Percentiles rank a stretch among this genome's conserved stretches.
Conservation (phyloP, 495 filamentous ascomycete species). For the Pseudevernia furfuracea region DNA sequence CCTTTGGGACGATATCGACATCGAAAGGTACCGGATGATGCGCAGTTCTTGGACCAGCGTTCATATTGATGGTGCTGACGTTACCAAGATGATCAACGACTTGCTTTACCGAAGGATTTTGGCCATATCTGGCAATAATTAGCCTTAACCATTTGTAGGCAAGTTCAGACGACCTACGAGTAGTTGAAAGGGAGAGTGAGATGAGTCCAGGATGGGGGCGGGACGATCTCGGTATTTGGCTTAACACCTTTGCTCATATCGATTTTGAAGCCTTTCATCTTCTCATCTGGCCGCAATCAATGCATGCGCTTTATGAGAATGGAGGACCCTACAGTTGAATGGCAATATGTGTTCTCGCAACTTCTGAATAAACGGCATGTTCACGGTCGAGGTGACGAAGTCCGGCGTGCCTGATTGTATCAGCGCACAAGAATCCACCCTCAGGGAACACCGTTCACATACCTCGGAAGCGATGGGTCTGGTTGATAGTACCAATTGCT, state of each 20-base stretch:
- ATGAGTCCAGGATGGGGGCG: slow-evolving; percentile 67
- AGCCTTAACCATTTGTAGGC: slow-evolving; percentile 8
- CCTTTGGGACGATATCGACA: slow-evolving; percentile 41
- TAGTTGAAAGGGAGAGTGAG: slow-evolving; percentile 61
- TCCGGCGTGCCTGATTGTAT: slow-evolving; percentile 50
- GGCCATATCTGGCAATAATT: slow-evolving; percentile 40
- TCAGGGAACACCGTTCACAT: slow-evolving; percentile 11
- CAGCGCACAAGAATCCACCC: slow-evolving; percentile 1
- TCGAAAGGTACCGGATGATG: slow-evolving; percentile 58
- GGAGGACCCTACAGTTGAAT: slow-evolving; percentile 49
- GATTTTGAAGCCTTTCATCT: slow-evolving; percentile 68
- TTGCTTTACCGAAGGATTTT: slow-evolving; percentile 51
- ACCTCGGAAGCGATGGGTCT: slow-evolving; percentile 85
- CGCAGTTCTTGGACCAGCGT: slow-evolving; percentile 42
- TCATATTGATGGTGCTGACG: slow-evolving; percentile 45
- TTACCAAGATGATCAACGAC: slow-evolving; percentile 45
- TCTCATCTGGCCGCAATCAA: slow-evolving; percentile 41
- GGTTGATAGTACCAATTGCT: slow-evolving; percentile 61
- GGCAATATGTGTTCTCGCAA: slow-evolving; percentile 58
- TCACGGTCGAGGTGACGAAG: slow-evolving; percentile 62
- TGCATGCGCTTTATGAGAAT: background rate
- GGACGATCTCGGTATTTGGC: slow-evolving; percentile 60
- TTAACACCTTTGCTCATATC: slow-evolving; percentile 53
- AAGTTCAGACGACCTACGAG: slow-evolving; percentile 31
- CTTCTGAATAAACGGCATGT: slow-evolving; percentile 54